These are phyloP conservation scores for Achlya hypogyna DNA, from an alignment of 352 stramenopile genomes.

Conservation along the genomic window DNA sequence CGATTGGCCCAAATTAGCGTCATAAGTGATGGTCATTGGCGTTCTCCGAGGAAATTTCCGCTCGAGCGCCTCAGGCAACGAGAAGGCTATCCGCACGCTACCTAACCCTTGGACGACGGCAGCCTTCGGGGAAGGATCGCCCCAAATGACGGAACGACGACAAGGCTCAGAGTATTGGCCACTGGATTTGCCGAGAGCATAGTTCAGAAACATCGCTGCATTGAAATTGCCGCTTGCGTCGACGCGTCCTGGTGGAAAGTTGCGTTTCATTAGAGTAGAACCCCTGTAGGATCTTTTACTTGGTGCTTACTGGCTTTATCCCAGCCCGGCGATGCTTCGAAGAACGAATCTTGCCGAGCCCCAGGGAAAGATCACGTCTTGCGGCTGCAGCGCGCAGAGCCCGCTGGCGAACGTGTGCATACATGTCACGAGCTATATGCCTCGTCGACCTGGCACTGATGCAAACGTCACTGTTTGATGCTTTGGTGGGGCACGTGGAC, in stretches of 20 bases:
- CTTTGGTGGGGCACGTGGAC: too few species aligned
- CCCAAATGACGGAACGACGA: too few species aligned
- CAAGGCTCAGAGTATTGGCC: too few species aligned
- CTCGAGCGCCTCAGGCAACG: not conserved
- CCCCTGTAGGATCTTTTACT: not conserved
- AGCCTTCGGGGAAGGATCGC: too few species aligned
- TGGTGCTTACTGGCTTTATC: not conserved
- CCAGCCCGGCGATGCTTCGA: not conserved
- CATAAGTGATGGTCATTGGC: not conserved
- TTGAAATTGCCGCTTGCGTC: too few species aligned
- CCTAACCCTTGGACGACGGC: not conserved
- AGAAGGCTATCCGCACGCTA: not conserved
- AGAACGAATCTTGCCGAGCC: not conserved
- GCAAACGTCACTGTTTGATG: too few species aligned
- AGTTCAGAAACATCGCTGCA: too few species aligned
- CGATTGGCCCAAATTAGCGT: not conserved
- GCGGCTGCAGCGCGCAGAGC: not conserved
- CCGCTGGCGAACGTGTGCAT: too few species aligned
- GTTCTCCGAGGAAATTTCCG: not conserved
- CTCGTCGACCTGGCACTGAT: too few species aligned
- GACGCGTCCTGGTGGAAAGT: not conserved
- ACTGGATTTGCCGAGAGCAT: too few species aligned
- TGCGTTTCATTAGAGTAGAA: not conserved
- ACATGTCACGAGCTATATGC: too few species aligned
- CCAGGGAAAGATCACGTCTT: too few species aligned